Evolutionary conservation across 192 early-diverging fungal species (phyloP).

Genomic region (Glomus cerebriforme): DNA sequence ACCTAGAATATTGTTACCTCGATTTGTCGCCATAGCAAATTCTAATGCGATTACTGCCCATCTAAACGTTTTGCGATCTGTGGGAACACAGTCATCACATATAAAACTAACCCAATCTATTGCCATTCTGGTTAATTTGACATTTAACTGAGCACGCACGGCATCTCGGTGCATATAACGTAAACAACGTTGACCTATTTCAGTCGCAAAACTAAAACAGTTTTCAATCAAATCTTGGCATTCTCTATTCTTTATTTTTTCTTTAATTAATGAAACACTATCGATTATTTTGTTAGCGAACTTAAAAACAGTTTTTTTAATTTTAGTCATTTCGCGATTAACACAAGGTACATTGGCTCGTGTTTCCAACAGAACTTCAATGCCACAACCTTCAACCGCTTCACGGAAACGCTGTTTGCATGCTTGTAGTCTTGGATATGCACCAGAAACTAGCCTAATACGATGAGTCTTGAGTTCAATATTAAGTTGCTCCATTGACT

Average conservation of each 20-base stretch:
- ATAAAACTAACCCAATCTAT: conserved; percentile 91
- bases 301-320: conserved; percentile 57
- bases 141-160: conserved; percentile 60
- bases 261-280: conserved; percentile 57
- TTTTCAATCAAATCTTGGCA: conserved; percentile 69
- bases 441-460: conserved; percentile 55
- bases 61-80: conserved; percentile 77
- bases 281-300: conserved; percentile 57
- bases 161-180: conserved; percentile 40
- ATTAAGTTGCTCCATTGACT: conserved; percentile 43
- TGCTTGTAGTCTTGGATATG: conserved; percentile 38
- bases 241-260: conserved; percentile 45
- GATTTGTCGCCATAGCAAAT: conserved; percentile 77
- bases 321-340: conserved; percentile 58
- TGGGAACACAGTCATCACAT: conserved; percentile 77
- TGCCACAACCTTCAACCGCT: conserved; percentile 45
- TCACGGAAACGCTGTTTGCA: conserved; percentile 56
- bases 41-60: conserved; percentile 86
- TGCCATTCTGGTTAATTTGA: conserved; percentile 69
- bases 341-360: conserved; percentile 61
- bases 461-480: conserved; percentile 58
- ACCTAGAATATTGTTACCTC: conserved; percentile 69
- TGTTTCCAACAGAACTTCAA: conserved; percentile 52
- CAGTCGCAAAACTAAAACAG: conserved; percentile 70
- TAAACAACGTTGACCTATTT: conserved; percentile 62